Base-by-base conservation (phyloP, 305 asterid species). In the Plantago coronopus region DNA sequence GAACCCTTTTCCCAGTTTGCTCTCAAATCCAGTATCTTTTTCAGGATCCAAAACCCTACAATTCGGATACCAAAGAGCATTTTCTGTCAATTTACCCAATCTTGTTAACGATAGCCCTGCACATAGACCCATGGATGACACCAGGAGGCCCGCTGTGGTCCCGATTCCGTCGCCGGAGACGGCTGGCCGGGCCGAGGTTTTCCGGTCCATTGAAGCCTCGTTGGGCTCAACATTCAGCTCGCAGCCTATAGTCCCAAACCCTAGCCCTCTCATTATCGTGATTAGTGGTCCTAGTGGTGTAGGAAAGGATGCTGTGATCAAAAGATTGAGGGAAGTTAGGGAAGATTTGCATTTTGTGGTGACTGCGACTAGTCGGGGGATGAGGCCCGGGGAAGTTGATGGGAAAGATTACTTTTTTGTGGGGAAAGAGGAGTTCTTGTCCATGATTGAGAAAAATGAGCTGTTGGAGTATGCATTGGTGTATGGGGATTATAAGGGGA, bases 211-310 rank as follows among this genome's bases (percentile, higher is more conserved):
- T 13, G 95, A 86, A 78, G 86, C 91, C 63, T 80, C 96, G 3
- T 50, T 86, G 42, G 91, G 98, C 34, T 70, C 90, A 1, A 67
- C 80, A 14, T 88, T 88, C 63, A 79, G 88, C 79, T 81, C 89
- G 4, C 80, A 79, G 10, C 90, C 95, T 19, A 73, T 75, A 18
- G 81, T 75, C 34, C 85, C 96, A 4, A 69, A 71, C 23, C 84
- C 89, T 29, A 79, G 69, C 53, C 96, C 96, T 65, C 78, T 88
- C 66, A 79, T 91, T 31, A 75, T 88, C 17, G 98, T 91, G 63
- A 76, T 91, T 53, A 88, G 96, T 46, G 96, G 95, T 10, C 95
- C 98, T 0, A 88, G 96, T 62, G 98, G 96, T 38, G 96, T 86
- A 13, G 96, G 96, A 14, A 91, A 91, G 63, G 98, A 88, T 71